Evolutionary conservation across 129 eudicot species (phyloP), one percentile per base, ranked within the genome.

Genomic region (Pseudognaphalium luteoalbum): DNA sequence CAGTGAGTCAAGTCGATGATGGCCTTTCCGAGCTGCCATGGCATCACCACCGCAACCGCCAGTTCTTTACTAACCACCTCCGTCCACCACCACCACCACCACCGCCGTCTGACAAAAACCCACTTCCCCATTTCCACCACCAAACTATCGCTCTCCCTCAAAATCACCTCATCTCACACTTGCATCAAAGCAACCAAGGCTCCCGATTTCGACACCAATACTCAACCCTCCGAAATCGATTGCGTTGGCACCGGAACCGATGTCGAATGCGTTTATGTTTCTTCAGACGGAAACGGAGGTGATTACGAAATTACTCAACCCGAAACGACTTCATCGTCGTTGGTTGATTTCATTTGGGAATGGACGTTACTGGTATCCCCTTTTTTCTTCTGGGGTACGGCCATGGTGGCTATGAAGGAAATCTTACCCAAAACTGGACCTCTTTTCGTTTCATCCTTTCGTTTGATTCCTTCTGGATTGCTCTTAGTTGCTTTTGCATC

Each of bases 371-470:
- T 95, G 72, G 76, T 95, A 7, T 95, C 99, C 32, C 99, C 99
- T 15, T 91, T 95, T 78, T 95, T 95, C 96, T 95, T 95, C 59
- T 95, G 99, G 99, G 99, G 99, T 4, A 95, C 99, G 71, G 97
- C 99, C 25, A 95, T 95, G 99, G 99, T 95, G 85, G 99, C 99
- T 10, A 95, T 95, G 99, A 95, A 95, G 87, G 97, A 91, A 35
- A 87, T 95, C 44, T 77, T 95, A 78, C 99, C 97, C 50, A 95
- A 87, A 72, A 76, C 93, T 3, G 99, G 99, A 5, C 97, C 97
- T 0, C 84, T 95, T 61, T 89, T 89, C 30, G 89, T 95, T 44
- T 77, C 97, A 2, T 76, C 96, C n/a, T 91, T 95, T 77, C 77
- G 99, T 52, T 82, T 95, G 65, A 74, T 95, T 81, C 99, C 99